Conservation (phyloP, 116 monocot species). For the Trichopus zeylanicus region DNA sequence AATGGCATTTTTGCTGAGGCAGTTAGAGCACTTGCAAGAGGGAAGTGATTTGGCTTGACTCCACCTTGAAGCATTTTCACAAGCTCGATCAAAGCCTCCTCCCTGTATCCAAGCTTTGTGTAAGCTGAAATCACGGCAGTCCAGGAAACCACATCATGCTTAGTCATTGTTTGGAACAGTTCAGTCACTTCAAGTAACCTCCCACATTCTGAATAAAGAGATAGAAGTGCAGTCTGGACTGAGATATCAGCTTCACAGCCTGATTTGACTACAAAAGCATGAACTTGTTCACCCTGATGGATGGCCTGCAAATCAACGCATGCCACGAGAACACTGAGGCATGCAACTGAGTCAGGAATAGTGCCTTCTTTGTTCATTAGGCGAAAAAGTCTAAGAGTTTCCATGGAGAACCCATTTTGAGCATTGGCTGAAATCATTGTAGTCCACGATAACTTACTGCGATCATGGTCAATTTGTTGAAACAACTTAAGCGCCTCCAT, state of each 20-base stretch:
- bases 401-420: conserved; percentile 11
- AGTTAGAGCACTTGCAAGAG: no score
- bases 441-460: conserved; percentile 9
- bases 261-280: conserved; percentile 14
- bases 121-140: conserved; percentile 13
- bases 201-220: conserved; percentile 12
- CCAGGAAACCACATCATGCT: no score
- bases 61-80: conserved; percentile 4
- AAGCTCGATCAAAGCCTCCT: conserved; percentile 2
- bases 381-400: conserved; percentile 6
- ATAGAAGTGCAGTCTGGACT: no score
- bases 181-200: not conserved
- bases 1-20: conserved; percentile 4
- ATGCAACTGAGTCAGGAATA: no score
- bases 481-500: conserved; percentile 10
- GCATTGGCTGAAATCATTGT: conserved; percentile 10
- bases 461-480: no score
- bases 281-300: conserved; percentile 11
- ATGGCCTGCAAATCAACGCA: conserved; percentile 14
- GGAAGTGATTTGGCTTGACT: conserved; percentile 10
- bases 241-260: conserved; percentile 7
- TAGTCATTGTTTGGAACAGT: not conserved
- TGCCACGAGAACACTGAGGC: conserved; percentile 7
- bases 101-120: not conserved
- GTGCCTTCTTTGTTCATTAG: conserved; percentile 16